These are phyloP conservation scores for Cenchrus fungigraminus DNA, from an alignment of 176 grass and related monocot genomes.

Conservation along the genomic window DNA sequence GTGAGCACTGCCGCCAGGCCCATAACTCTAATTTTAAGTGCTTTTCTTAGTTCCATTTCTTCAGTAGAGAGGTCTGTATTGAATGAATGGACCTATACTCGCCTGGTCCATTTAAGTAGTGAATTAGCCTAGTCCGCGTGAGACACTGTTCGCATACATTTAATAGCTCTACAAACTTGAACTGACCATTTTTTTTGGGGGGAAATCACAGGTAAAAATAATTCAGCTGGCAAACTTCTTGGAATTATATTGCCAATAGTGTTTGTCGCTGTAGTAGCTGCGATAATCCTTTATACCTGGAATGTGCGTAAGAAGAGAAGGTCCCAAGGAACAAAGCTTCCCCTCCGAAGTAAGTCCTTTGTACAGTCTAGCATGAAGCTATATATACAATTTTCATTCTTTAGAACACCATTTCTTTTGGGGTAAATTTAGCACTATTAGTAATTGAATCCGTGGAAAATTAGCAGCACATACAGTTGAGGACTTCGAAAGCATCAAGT, in stretches of 20 bases:
- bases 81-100: no score
- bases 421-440: not conserved
- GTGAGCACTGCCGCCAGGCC: no score
- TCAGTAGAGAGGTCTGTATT: no score
- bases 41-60: no score
- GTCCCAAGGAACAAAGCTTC: not conserved
- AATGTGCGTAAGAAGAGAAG: slow-evolving; percentile 13
- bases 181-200: not conserved
- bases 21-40: no score
- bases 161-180: not conserved
- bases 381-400: not conserved
- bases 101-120: no score
- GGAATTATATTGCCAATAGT: slow-evolving; percentile 34
- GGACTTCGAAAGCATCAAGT: slow-evolving; percentile 38
- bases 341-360: not conserved
- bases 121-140: no score
- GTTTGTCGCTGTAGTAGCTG: not conserved
- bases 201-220: slow-evolving; percentile 4
- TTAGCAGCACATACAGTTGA: not conserved
- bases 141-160: no score
- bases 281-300: slow-evolving; percentile 3
- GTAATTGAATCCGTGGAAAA: not conserved
- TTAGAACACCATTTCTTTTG: not conserved
- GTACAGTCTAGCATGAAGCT: not conserved
- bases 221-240: slow-evolving; percentile 2